Conservation (phyloP, 148 eudicot genomes). For the Mesembryanthemum crystallinum region DNA sequence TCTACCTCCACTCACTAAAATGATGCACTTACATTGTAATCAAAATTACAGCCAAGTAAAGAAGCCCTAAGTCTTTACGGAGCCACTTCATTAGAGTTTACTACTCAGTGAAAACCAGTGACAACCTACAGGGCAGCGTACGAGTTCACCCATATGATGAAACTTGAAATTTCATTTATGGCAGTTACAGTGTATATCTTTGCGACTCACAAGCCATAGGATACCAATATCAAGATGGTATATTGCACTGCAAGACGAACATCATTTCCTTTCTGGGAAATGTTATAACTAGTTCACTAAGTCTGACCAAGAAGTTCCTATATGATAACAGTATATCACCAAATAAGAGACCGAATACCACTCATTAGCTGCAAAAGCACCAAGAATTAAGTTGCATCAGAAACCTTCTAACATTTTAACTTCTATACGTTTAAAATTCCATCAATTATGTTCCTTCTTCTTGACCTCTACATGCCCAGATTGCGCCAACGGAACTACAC, state of each 20-base stretch:
- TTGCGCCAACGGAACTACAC: neutral
- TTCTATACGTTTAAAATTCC: neutral
- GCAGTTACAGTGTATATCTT: no score
- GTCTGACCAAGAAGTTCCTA: neutral
- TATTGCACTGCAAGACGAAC: neutral
- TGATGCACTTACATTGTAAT: no score
- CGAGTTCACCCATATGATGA: neutral
- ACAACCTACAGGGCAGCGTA: neutral
- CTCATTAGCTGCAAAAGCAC: neutral
- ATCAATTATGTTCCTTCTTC: neutral
- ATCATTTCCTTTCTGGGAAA: neutral
- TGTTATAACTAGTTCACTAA: neutral
- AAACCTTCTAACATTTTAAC: neutral
- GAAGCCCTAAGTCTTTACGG: neutral
- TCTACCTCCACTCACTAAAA: no score
- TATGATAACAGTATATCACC: neutral
- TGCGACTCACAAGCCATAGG: no score
- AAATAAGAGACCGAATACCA: neutral
- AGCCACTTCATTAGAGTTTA: neutral
- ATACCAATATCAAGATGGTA: neutral
- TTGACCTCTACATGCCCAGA: neutral
- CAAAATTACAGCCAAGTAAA: no score
- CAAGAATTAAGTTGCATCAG: neutral
- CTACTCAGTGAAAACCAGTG: neutral
- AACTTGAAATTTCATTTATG: neutral